Percentiles rank a stretch among this genome's conserved stretches.
phyloP scores from a whole-genome alignment of 2,329 filamentous ascomycete species.

The Raffaelea ambrosiae region DNA sequence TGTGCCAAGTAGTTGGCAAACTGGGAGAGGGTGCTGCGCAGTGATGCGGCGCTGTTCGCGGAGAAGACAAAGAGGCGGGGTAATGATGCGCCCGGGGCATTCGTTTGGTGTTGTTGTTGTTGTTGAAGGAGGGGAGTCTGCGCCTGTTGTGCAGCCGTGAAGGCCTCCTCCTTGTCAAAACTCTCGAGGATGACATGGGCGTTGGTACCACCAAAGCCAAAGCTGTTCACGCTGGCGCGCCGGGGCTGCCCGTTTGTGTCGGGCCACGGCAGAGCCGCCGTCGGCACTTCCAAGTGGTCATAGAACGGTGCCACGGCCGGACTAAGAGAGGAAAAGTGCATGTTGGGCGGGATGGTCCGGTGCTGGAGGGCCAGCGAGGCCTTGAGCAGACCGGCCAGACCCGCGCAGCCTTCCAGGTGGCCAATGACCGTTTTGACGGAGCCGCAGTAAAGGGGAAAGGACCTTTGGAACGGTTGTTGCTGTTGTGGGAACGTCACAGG shows the following conservation, averaged over 20 bases:
- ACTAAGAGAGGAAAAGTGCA: constrained; percentile 32
- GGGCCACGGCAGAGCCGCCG: constrained; percentile 24
- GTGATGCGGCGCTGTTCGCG: too few species aligned
- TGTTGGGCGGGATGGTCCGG: constrained; percentile 30
- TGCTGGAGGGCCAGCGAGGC: constrained; percentile 31
- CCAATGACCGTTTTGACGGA: constrained; percentile 37
- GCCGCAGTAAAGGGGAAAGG: constrained; percentile 27
- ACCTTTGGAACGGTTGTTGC: neutral
- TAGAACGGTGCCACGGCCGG: constrained; percentile 28
- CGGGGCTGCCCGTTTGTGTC: constrained; percentile 24
- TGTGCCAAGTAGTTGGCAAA: too few species aligned
- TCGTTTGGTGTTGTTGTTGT: too few species aligned
- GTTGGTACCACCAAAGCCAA: constrained; percentile 37
- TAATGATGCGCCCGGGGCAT: too few species aligned
- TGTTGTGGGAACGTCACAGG: neutral
- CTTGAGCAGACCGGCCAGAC: constrained; percentile 39
- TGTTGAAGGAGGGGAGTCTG: too few species aligned
- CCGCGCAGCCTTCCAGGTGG: constrained; percentile 41
- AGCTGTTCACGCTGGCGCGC: constrained; percentile 35
- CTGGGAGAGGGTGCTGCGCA: too few species aligned
- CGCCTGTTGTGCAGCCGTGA: too few species aligned
- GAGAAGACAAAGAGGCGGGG: too few species aligned
- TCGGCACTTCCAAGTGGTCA: constrained; percentile 20
- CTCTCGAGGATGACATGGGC: constrained; percentile 33
- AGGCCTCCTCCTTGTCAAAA: neutral